Percentiles rank a stretch among this genome's conserved stretches.
phyloP scores from a whole-genome alignment of 306 rosid genomes.

The Delonix regia region DNA sequence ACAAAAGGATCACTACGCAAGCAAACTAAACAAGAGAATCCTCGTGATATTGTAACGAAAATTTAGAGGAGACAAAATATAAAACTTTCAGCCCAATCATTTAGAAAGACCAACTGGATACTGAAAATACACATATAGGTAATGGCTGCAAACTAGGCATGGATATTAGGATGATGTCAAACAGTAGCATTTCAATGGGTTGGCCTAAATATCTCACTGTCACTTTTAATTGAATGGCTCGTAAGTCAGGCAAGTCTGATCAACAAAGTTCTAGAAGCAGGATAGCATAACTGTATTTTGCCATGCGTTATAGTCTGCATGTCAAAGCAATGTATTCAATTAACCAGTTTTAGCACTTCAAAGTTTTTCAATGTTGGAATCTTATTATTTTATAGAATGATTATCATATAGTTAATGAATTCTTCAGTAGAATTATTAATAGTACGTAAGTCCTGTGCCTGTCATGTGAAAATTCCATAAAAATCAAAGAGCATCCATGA shows the following conservation, averaged over 20 bases:
- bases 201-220: not conserved
- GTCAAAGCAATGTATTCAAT: not conserved
- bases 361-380: not conserved
- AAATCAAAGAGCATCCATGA: not conserved
- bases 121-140: not conserved
- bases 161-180: conserved; percentile 1
- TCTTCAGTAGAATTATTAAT: conserved; percentile 1
- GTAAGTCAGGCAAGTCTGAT: not conserved
- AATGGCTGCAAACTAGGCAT: not conserved
- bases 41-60: not conserved
- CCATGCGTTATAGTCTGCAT: not conserved
- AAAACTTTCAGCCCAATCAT: not conserved
- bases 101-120: not conserved
- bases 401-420: conserved; percentile 1
- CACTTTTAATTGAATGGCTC: not conserved
- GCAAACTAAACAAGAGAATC: not conserved
- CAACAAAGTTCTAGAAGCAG: not conserved
- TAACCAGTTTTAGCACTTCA: not conserved
- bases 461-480: not conserved
- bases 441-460: not conserved
- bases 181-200: not conserved
- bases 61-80: not conserved
- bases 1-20: not conserved
- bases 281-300: not conserved
- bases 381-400: not conserved